Evolutionary conservation across 2,329 filamentous ascomycete genomes (phyloP), one percentile per base, ranked within the genome.

Genomic region (Cadophora sp.): DNA sequence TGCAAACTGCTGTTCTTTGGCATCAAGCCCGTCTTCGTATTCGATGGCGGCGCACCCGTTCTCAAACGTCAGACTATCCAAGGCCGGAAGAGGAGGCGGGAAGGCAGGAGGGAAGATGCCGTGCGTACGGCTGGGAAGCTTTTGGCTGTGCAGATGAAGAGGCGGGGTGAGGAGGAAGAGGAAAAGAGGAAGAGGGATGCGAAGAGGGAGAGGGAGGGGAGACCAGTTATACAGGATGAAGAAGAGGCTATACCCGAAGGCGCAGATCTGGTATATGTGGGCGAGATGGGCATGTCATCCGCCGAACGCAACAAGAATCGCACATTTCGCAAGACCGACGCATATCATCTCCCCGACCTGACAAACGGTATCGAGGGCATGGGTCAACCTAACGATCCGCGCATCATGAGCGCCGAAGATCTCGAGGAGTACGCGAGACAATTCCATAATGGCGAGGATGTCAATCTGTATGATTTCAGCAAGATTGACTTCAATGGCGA

Each of bases 401-500:
- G 96, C 18, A 95, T 99, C 74, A 98, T 99, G 96, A 96, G 91
- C 62, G 87, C 96, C 27, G 93, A 97, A 75, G 95, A 99, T 77
- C 81, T 99, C 66, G 93, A 98, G 79, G 91, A 95, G 72, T 99
- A 99, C 77, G 95, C 96, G 3, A 85, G 90, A 61, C 94, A 98
- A 71, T 98, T 98, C 75, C 88, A 97, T 74, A 89, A 88, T 68
- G 96, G 96, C 64, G 94, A 98, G 79, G 95, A 98, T 77, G 91
- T 98, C 73, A 90, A 90, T 71, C 80, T 94, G 5, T 98, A 98
- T 79, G 95, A 98, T 80, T 99, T 99, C 77, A 96, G 92, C 76
- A 98, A 98, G 80, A 99, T 99, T 73, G 96, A 99, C 77, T 99
- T 98, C 75, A 92, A 98, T 72, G 93, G 94, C 72, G 89, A 95